These are phyloP conservation scores for Talaromyces funiculosus DNA, from an alignment of 2,329 filamentous ascomycete species.

Conservation along the genomic window DNA sequence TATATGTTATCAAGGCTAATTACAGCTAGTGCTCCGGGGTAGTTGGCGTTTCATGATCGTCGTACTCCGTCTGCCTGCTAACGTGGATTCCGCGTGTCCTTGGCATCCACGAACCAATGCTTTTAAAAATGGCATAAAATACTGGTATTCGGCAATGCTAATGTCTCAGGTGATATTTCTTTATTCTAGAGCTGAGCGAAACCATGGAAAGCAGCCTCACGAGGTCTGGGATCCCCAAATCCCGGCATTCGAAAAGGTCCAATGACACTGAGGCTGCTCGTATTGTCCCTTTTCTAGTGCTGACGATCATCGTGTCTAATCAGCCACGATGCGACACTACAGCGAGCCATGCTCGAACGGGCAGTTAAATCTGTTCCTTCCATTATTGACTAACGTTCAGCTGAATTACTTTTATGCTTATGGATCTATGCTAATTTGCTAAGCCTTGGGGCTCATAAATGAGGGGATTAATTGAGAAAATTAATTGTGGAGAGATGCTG, in stretches of 20 bases:
- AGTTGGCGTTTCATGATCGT: not conserved
- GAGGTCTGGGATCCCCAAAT: not conserved
- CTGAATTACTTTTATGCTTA: not conserved
- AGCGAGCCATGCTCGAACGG: not conserved
- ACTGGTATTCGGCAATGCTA: not conserved
- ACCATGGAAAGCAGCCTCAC: not conserved
- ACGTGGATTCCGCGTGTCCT: not conserved
- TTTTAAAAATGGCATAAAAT: not conserved
- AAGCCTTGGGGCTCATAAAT: not conserved
- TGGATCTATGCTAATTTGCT: not conserved
- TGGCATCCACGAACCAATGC: not conserved
- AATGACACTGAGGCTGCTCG: not conserved
- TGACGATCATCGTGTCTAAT: not conserved
- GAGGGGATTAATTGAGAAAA: conserved; percentile 3
- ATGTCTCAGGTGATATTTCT: not conserved
- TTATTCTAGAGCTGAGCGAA: not conserved
- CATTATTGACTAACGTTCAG: not conserved
- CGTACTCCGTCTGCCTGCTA: not conserved
- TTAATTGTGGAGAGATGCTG: conserved; percentile 1
- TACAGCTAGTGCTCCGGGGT: not conserved
- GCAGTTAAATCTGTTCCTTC: not conserved
- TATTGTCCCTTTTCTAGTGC: not conserved
- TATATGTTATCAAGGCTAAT: not conserved
- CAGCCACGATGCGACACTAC: conserved; percentile 5
- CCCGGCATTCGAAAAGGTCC: not conserved